Evolutionary conservation across 202 grass and related monocot genomes (phyloP), one percentile per base, ranked within the genome.

Genomic region (Cymbopogon flexuosus): DNA sequence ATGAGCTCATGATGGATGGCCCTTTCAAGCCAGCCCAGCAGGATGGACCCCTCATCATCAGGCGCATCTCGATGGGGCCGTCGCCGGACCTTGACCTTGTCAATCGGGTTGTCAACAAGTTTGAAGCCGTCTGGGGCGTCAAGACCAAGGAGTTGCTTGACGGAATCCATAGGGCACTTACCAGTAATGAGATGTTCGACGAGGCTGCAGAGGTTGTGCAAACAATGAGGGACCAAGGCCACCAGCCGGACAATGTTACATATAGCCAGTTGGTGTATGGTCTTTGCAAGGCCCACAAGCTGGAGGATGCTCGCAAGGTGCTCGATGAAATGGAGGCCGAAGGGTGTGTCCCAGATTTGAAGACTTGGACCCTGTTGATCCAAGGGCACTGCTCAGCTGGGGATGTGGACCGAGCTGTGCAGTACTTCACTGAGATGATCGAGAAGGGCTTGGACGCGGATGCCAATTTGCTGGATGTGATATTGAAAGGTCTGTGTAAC

Each of bases 341-440:
- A 57, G 85, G 77, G 6, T 95, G 90, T 37, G 11, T 5, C 24
- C 96, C 90, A 1, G 92, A 99, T 83, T 31, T 95, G 12, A 99
- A 95, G 84, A 99, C 96, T n/a, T 99, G 96, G 96, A 98, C 92
- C 29, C 29, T 95, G 70, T 81, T 99, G 79, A 86, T 99, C 45
- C 92, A 95, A 34, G 96, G 96, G n/a, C 70, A 91, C 62, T 95
- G 88, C 40, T 65, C 8, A 0, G 85, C 78, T 11, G 92, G 92
- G 18, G 92, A 93, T 62, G 83, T 91, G 14, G 92, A 91, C 30
- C 69, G 70, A 68, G 87, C 88, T 73, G 41, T 93, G 19, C 88
- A 93, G 70, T 88, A 78, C 65, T 70, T 99, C 19, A 79, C 78
- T 0, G 90, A 89, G 69, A 95, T 95, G 96, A 80, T 86, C 0